Evolutionary conservation across 306 rosid species (phyloP).

Genomic region (Casuarina glauca): DNA sequence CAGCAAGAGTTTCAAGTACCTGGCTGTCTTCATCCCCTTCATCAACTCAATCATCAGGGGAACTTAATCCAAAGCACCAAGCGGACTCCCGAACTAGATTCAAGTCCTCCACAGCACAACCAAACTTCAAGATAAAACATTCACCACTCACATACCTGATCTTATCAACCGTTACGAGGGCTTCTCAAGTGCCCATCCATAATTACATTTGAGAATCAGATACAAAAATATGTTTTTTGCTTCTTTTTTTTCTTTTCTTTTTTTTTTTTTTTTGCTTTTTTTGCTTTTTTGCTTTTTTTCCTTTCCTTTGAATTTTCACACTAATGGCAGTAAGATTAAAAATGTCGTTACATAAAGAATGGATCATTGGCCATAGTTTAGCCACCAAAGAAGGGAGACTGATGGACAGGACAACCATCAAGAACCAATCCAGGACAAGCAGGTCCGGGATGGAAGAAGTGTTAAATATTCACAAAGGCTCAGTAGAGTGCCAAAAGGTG

Average conservation of each 20-base stretch:
- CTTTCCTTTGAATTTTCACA: too few species aligned
- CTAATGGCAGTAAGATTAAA: not conserved
- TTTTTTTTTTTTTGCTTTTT: not conserved
- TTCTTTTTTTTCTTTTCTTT: not conserved
- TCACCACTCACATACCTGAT: not conserved
- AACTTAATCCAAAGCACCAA: not conserved
- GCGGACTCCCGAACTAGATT: not conserved
- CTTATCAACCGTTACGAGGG: not conserved
- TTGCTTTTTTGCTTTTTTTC: too few species aligned
- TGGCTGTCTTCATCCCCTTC: not conserved
- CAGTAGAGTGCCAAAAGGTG: conserved; percentile 26
- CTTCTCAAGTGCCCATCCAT: not conserved
- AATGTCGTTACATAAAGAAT: not conserved
- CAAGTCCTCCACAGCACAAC: not conserved
- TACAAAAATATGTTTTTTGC: not conserved
- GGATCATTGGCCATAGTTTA: conserved; percentile 21
- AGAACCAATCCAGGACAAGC: conserved; percentile 22
- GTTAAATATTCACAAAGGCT: conserved; percentile 34
- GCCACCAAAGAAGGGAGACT: conserved; percentile 39
- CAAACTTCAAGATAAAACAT: not conserved
- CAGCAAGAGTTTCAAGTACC: not conserved
- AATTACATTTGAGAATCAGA: conserved; percentile 1
- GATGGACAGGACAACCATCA: conserved; percentile 41
- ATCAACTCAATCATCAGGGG: not conserved
- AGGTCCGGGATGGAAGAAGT: conserved; percentile 22